A percentile compares a stretch with the other conserved stretches of the same genome.
phyloP scores from a whole-genome alignment of 257 asterid genomes.

The Gentiana dahurica region DNA sequence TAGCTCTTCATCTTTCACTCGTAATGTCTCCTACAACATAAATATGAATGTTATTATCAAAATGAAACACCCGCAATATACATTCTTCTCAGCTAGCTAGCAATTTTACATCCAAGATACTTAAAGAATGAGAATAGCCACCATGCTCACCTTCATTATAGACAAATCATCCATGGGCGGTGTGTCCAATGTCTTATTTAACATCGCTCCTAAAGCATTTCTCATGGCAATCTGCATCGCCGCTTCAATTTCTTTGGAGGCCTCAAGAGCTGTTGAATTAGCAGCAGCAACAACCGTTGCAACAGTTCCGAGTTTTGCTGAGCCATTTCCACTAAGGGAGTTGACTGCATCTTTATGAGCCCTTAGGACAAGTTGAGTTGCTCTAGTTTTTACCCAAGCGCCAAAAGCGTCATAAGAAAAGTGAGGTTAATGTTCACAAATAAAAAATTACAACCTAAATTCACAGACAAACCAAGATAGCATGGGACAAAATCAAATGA shows the following conservation, averaged over 20 bases:
- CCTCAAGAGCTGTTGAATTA: conserved; percentile 89
- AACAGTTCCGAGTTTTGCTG: conserved; percentile 82
- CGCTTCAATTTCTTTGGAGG: conserved; percentile 93
- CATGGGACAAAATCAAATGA: conserved; percentile 4
- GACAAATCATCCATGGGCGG: conserved; percentile 86
- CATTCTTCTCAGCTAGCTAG: neutral
- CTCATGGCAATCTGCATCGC: conserved; percentile 93
- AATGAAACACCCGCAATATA: too few relatives aligned
- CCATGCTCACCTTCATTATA: conserved; percentile 70
- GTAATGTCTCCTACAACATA: conserved; percentile 72
- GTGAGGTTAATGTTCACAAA: neutral
- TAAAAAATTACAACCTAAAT: too few relatives aligned
- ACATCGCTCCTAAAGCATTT: conserved; percentile 85
- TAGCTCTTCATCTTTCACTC: conserved; percentile 98
- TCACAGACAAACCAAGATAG: too few relatives aligned
- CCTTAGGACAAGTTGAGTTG: conserved; percentile 82
- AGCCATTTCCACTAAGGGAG: conserved; percentile 95
- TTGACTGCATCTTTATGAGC: conserved; percentile 99
- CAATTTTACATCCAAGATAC: neutral
- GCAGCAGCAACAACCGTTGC: conserved; percentile 99
- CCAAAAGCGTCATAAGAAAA: conserved; percentile 6
- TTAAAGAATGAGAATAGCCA: neutral
- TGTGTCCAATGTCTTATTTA: conserved; percentile 53
- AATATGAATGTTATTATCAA: neutral
- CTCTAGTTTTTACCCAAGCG: conserved; percentile 36